Base-by-base conservation (phyloP, 2,329 filamentous ascomycete species). In the Penicillium hordei region DNA sequence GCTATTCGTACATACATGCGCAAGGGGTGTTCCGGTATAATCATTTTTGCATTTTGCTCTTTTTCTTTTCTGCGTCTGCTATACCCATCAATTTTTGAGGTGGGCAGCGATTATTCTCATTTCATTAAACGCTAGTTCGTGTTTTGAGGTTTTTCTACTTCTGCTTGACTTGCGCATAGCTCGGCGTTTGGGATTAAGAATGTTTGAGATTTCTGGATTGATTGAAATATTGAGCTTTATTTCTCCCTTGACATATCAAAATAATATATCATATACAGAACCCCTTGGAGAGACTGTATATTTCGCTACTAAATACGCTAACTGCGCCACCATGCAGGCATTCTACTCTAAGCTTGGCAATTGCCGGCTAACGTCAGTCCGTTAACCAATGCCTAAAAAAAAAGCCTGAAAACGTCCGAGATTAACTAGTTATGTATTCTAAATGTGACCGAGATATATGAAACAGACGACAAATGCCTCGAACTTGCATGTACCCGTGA, bases 121-220 rank as follows among this genome's bases (percentile, higher is more conserved):
- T 52, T n/a, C 15, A 9, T 25, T 34, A 36, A 27, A 52, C 34
- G 31, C 36, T 42, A 31, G 4, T 50, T 31, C 36, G 5, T 23
- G 19, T 17, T 42, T 44, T 49, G 48, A 13, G 19, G 4, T 44
- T 40, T 39, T 49, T 43, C 19, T 46, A 57, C 42, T 9, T 27
- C 38, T 48, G 25, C 19, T 34, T 48, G 9, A 42, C 38, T 43
- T 55, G 60, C 55, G 62, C 64, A 66, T 66, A 62, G 57, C 62
- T 65, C 39, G 59, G 64, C 48, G 59, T 65, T 62, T 61, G 43
- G 57, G 55, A 50, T 57, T 23, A 38, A 50, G 25, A 34, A 49
- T 49, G 39, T 46, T 23, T 2, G 21, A 3, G 45, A 36, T 36
- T 38, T 21, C 38, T 49, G 17, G 15, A 5, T 25, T 33, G 44